Evolutionary conservation across 2,329 filamentous ascomycete species (phyloP), one percentile per base, ranked within the genome.

Genomic region (Xylariaceae sp.): DNA sequence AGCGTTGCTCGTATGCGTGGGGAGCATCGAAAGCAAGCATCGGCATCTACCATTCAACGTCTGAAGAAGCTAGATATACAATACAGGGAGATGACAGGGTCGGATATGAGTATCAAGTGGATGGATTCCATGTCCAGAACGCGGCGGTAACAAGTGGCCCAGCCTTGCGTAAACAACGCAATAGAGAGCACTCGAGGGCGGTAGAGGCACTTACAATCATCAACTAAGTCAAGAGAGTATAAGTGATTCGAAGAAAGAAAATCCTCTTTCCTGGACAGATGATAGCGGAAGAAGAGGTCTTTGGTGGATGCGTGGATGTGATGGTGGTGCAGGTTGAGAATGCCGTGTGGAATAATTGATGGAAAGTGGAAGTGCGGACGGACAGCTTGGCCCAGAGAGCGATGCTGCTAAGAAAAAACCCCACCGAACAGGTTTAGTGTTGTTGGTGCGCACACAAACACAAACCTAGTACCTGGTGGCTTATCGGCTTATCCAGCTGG

Each of bases 141-240:
- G 66, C 63, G 63, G 65, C 62, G 59, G 62, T 64, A 65, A 65
- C 64, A 63, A 64, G 64, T 59, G 56, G 54, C 53, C 62, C 67
- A 71, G 70, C 68, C 66, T 70, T 59, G 68, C 58, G 63, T 65
- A 62, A 63, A 59, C 57, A 64, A 57, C 57, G 53, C 64, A 64
- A 56, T 51, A 66, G 44, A 57, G 60, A 57, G 48, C 51, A 44
- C 59, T 52, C 18, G 60, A 58, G 60, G 61, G 63, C 65, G 56
- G 37, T 59, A 65, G 58, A 56, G 57, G 53, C 7, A 73, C 71
- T 73, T 71, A 73, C 61, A 69, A 65, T 70, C 69, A 71, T 73
- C 67, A 68, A 73, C 64, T 63, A 64, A 58, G 57, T 57, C 65
- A 62, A 66, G 62, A 61, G 18, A 49, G 51, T 10, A 60, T 18